A percentile compares a stretch with the other conserved stretches of the same genome.
These are phyloP conservation scores for Aspergillus amoenus DNA, from an alignment of 2,329 filamentous ascomycete genomes.

Conservation along the genomic window DNA sequence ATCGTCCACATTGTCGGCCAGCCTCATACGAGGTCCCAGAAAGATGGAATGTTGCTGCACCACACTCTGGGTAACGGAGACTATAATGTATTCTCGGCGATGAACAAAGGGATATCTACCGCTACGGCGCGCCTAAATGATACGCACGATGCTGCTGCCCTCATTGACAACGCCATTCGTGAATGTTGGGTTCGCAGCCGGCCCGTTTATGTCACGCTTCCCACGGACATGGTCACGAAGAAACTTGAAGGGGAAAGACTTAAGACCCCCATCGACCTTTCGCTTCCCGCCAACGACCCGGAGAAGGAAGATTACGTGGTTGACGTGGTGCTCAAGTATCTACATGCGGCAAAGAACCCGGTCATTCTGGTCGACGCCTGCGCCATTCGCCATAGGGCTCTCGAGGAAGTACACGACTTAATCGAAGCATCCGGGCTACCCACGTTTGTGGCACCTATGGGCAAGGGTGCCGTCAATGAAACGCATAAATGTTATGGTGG, in stretches of 20 bases:
- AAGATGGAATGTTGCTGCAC: conserved; percentile 52
- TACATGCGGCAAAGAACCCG: conserved; percentile 71
- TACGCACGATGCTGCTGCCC: conserved; percentile 65
- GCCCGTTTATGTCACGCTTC: conserved; percentile 81
- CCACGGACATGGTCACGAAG: conserved; percentile 74
- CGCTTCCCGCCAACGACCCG: conserved; percentile 62
- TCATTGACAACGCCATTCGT: conserved; percentile 75
- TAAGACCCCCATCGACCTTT: conserved; percentile 67
- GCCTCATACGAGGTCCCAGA: conserved; percentile 49
- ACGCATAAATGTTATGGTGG: conserved; percentile 73
- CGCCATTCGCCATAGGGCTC: conserved; percentile 71
- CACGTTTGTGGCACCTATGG: conserved; percentile 87
- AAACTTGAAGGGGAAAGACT: conserved; percentile 74
- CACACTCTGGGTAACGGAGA: conserved; percentile 75
- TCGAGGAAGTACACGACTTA: conserved; percentile 70
- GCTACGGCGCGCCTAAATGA: conserved; percentile 70
- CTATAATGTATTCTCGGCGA: conserved; percentile 78
- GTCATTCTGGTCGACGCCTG: conserved; percentile 82
- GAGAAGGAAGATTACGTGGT: conserved; percentile 82
- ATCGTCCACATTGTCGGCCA: conserved; percentile 63
- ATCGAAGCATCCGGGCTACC: conserved; percentile 73
- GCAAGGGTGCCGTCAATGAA: conserved; percentile 81
- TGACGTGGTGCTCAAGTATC: conserved; percentile 70
- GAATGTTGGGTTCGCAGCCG: conserved; percentile 72
- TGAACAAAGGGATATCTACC: conserved; percentile 71